Conservation (phyloP, 116 monocot genomes). For the Cymodocea nodosa region DNA sequence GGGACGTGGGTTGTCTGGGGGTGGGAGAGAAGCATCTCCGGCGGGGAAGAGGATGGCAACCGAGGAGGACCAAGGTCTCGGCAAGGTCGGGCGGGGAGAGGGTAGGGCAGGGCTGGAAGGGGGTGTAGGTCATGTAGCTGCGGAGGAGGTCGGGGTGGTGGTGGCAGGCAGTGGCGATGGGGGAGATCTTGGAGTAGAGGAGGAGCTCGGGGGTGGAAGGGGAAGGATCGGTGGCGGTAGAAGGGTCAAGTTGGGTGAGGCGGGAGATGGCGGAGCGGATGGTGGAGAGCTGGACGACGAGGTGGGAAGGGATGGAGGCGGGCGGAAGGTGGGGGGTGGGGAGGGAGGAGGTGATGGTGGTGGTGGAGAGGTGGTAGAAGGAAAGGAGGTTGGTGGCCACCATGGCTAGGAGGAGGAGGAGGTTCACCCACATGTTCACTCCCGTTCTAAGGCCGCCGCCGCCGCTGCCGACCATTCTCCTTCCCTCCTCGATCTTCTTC, state of each 20-base stretch:
- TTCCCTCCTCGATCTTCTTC: slow-evolving; percentile 34
- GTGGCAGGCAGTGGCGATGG: slow-evolving; percentile 61
- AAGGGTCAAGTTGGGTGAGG: slow-evolving; percentile 15
- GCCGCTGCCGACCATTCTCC: slow-evolving; percentile 19
- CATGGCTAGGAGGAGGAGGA: slow-evolving; percentile 73
- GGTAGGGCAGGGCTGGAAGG: slow-evolving; percentile 58
- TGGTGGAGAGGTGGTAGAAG: slow-evolving; percentile 84
- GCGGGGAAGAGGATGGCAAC: slow-evolving; percentile 62
- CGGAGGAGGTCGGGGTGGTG: slow-evolving; percentile 79
- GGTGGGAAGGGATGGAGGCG: slow-evolving; percentile 50
- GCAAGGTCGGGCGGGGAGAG: slow-evolving; percentile 29
- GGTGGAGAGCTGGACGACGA: slow-evolving; percentile 46
- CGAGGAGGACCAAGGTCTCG: slow-evolving; percentile 55
- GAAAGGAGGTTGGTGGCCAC: slow-evolving; percentile 87
- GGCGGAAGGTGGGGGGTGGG: slow-evolving; percentile 27
- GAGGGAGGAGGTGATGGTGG: slow-evolving; percentile 15
- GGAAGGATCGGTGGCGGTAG: slow-evolving; percentile 4
- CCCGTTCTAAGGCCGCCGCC: not conserved
- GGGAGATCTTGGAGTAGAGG: slow-evolving; percentile 20
- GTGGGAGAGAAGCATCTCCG: slow-evolving; percentile 45
- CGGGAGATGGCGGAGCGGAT: slow-evolving; percentile 29
- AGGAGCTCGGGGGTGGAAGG: slow-evolving; percentile 20
- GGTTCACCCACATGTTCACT: slow-evolving; percentile 59
- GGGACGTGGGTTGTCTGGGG: not conserved
- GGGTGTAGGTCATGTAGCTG: slow-evolving; percentile 76